Evolutionary conservation across 306 rosid species (phyloP), one percentile per base, ranked within the genome.

Genomic region (Cucurbita maxima): DNA sequence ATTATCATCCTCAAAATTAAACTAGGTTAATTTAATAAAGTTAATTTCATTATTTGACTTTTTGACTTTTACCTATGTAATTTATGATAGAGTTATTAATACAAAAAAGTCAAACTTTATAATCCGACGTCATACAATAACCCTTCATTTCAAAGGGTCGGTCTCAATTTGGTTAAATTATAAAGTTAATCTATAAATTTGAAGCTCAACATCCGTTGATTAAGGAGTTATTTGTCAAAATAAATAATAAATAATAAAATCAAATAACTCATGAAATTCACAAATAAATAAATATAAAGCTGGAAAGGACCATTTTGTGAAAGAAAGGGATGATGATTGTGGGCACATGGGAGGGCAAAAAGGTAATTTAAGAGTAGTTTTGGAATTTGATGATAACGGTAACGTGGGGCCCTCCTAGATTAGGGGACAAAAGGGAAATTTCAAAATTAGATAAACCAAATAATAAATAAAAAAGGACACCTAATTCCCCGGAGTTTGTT

Each of bases 361-460:
- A 69, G 14, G 73, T 69, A 69, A 69, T 25, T 47, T 48, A 10
- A 4, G 9, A 51, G 22, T 18, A 16, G 53, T 19, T 61, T 72
- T 63, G 73, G 58, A 43, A 1, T 15, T 58, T 76, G 72, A 72
- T 80, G 40, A 76, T 66, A 87, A 81, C 73, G 81, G 78, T 71
- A 76, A 75, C 69, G 79, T 84, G 87, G 72, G 72, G 80, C 78
- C 81, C 77, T 76, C 52, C 79, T 45, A 6, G 58, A 76, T 76
- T 30, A 34, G 73, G 47, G 52, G 19, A 12, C 48, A 41, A 60
- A 75, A 64, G 1, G 8, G 9, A 43, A 44, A 66, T 19, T 43
- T 43, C 73, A 48, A 69, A 68, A 13, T 48, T 7, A 7, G 6
- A 68, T 25, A 22, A 25, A 41, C 6, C 25, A 63, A 63, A 63